A percentile compares a stretch with the other conserved stretches of the same genome.
These are phyloP conservation scores for Vanrija humicola DNA, from an alignment of 1,284 basidiomycete genomes.

Conservation along the genomic window DNA sequence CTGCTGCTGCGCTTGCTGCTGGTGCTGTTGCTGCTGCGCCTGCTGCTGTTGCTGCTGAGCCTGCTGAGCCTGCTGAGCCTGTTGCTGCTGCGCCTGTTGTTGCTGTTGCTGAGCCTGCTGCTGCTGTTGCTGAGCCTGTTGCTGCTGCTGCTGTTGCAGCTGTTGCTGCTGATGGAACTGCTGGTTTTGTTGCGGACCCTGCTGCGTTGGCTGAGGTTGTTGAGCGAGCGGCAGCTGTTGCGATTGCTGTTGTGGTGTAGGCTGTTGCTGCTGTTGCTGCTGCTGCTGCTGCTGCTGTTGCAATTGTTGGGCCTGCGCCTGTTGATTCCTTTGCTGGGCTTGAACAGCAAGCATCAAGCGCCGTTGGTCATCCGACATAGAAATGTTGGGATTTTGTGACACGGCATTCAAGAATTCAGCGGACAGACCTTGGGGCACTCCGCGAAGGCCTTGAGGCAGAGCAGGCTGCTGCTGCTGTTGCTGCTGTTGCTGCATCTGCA, in stretches of 20 bases:
- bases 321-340: neutral
- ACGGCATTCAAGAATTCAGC: slow-evolving; percentile 14
- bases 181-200: neutral
- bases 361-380: slow-evolving; percentile 16
- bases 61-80: neutral
- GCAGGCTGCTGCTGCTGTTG: slow-evolving; percentile 2
- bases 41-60: neutral
- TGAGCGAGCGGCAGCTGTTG: neutral
- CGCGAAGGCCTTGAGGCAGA: neutral
- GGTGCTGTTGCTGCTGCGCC: too few relatives aligned
- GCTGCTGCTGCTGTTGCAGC: slow-evolving; percentile 2
- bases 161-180: slow-evolving; percentile 2
- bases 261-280: slow-evolving; percentile 2
- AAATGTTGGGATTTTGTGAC: slow-evolving; percentile 9
- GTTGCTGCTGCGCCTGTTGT: neutral
- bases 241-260: slow-evolving; percentile 1
- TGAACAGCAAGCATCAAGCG: slow-evolving; percentile 1
- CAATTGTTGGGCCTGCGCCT: slow-evolving; percentile 1
- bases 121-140: neutral
- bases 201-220: slow-evolving; percentile 2
- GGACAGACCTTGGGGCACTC: slow-evolving; percentile 1
- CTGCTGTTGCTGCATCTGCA: slow-evolving; percentile 1
- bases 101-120: slow-evolving; percentile 12
- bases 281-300: slow-evolving; percentile 3
- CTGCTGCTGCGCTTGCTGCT: too few relatives aligned